Evolutionary conservation across 2,329 filamentous ascomycete species (phyloP).

Genomic region (Pseudocercospora ulei): DNA sequence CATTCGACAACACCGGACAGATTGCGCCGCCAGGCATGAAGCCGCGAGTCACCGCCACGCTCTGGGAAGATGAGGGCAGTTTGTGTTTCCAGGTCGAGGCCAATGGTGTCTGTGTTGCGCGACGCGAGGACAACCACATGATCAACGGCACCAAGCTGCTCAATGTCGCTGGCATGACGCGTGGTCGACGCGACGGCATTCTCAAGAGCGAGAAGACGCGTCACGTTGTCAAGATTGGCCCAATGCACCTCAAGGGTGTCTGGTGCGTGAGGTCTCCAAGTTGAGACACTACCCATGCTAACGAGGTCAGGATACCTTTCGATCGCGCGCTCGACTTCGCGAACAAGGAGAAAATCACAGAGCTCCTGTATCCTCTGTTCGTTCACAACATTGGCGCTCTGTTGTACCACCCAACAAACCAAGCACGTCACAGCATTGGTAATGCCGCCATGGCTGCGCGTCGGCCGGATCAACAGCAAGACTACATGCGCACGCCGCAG

Average conservation of each 20-base stretch:
- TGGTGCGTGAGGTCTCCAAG: slow-evolving; percentile 53
- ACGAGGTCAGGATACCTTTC: slow-evolving; percentile 72
- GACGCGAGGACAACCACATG: slow-evolving; percentile 97
- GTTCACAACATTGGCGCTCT: slow-evolving; percentile 93
- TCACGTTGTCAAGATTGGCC: slow-evolving; percentile 96
- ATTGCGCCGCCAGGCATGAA: slow-evolving; percentile 89
- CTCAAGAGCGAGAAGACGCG: slow-evolving; percentile 95
- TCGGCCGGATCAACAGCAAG: slow-evolving; percentile 45
- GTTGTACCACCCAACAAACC: slow-evolving; percentile 87
- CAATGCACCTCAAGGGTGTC: slow-evolving; percentile 97
- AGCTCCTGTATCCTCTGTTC: slow-evolving; percentile 87
- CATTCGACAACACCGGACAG: slow-evolving; percentile 83
- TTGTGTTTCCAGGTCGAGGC: slow-evolving; percentile 97
- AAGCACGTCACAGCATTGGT: slow-evolving; percentile 56
- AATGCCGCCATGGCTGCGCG: slow-evolving; percentile 62
- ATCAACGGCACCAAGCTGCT: slow-evolving; percentile 96
- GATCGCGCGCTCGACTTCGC: slow-evolving; percentile 96
- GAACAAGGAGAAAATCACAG: slow-evolving; percentile 99
- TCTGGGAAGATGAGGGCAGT: slow-evolving; percentile 98
- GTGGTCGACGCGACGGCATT: slow-evolving; percentile 88
- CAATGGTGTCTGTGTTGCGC: slow-evolving; percentile 86
- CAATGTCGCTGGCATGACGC: slow-evolving; percentile 96
- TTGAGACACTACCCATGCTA: slow-evolving; percentile 19
- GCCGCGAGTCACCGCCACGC: slow-evolving; percentile 84
- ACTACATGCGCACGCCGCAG: slow-evolving; percentile 52